Evolutionary conservation across 495 filamentous ascomycete genomes (phyloP).

Genomic region (Aspergillus cristatus): DNA sequence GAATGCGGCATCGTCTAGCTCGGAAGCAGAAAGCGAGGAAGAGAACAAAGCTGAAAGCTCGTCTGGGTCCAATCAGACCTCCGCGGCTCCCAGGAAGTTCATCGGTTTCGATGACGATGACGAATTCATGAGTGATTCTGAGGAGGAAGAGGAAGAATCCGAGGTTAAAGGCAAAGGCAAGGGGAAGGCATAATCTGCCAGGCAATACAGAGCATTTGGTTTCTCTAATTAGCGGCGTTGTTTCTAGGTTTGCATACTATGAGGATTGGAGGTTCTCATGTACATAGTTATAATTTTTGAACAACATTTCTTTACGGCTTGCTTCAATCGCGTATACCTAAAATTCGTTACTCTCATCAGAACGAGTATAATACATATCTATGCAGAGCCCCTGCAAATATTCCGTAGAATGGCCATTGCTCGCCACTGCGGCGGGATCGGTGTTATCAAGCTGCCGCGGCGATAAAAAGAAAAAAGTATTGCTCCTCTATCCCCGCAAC

Average conservation of each 20-base stretch:
- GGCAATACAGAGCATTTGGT: neutral
- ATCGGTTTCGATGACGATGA: constrained; percentile 88
- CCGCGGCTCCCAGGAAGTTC: constrained; percentile 38
- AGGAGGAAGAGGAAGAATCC: constrained; percentile 36
- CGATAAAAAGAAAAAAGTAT: too few species aligned
- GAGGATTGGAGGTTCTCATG: neutral
- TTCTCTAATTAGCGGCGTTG: constrained; percentile 13
- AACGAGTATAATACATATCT: too few species aligned
- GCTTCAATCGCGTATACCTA: too few species aligned
- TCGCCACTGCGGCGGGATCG: constrained; percentile 7
- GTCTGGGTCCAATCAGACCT: constrained; percentile 16
- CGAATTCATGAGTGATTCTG: constrained; percentile 77
- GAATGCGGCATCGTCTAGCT: constrained; percentile 28
- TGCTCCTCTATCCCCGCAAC: too few species aligned
- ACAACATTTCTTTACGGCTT: too few species aligned
- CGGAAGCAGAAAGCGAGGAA: constrained; percentile 40
- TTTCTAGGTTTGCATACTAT: constrained; percentile 1
- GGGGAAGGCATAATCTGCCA: constrained; percentile 26
- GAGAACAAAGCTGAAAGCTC: constrained; percentile 28
- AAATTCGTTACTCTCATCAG: too few species aligned
- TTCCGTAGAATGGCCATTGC: too few species aligned
- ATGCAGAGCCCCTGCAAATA: too few species aligned
- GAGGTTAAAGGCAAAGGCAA: constrained; percentile 35
- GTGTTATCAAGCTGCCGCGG: too few species aligned
- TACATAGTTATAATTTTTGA: too few species aligned